Evolutionary conservation across 805 yeast species (phyloP), one percentile per base, ranked within the genome.

Genomic region (Myxozyma neotropica): DNA sequence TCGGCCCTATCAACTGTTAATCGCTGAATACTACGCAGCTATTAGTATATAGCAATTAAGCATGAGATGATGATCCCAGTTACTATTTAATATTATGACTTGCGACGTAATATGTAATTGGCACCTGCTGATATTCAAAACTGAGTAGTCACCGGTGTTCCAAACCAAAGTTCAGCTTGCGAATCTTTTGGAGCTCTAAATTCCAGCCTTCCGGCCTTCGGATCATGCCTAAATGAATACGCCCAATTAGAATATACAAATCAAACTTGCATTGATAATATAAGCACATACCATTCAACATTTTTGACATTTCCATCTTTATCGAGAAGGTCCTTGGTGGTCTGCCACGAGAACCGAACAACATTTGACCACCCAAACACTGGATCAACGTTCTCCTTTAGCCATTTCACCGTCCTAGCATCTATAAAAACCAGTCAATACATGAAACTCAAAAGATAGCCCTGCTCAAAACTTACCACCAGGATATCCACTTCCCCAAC

Each of bases 401-500:
- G 75, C 96, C 97, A 94, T 38, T 68, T 68, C n/a, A 81, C 79
- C 0, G 99, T 93, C 62, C 83, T 82, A 2, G 97, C 95, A 73
- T 94, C 99, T 58, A 43, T 21, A 27, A 8, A n/a, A 13, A n/a
- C n/a, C 8, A 36, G n/a, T 17, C 38, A 38, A 19, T 15, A 15
- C 8, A 15, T 3, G 5, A 15, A 23, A 21, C 3, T 38, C 15
- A 13, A 1, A 13, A 31, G 17, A 40, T n/a, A 33, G 7, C n/a
- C 4, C 27, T 10, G 2, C 24, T 21, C 6, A 35, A 15, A 3
- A 17, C 47, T 39, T 33, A 57, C 61, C 63, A 2, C 92, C 82
- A 0, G 99, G 98, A 72, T 94, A 94, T 0, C 99, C 99, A 0
- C 96, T 88, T 1, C 99, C 99, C 75, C 85, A 83, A 31, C 73